Conservation (phyloP, 768 basidiomycete genomes). For the Hirschioporus abietinus region DNA sequence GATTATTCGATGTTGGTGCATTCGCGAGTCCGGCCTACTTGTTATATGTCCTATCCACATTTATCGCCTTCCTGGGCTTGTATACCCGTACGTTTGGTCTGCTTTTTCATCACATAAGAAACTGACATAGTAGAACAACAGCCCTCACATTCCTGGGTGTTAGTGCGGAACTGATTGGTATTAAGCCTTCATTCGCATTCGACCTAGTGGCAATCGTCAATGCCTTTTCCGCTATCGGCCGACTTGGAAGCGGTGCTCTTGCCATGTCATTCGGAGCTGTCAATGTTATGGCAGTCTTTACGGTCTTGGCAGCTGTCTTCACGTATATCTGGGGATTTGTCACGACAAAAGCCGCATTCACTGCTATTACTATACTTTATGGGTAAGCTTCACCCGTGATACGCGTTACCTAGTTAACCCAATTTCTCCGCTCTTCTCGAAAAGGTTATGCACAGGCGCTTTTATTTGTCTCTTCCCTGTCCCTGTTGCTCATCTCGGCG, state of each 20-base stretch:
- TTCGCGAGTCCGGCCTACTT: not conserved
- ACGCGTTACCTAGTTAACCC: too few species aligned
- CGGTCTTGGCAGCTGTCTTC: constrained; percentile 45
- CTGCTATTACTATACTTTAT: constrained; percentile 55
- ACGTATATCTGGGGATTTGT: constrained; percentile 73
- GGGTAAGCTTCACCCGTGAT: constrained; percentile 51
- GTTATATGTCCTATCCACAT: not conserved
- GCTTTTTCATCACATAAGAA: not conserved
- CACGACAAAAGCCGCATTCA: constrained; percentile 34
- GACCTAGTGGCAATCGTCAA: not conserved
- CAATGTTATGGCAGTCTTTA: constrained; percentile 66
- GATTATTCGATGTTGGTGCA: not conserved
- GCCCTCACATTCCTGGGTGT: constrained; percentile 1
- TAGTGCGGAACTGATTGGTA: not conserved
- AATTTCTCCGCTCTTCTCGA: constrained; percentile 3
- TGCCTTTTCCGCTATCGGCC: not conserved
- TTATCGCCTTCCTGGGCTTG: not conserved
- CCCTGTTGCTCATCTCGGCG: constrained; percentile 59
- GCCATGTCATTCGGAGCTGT: constrained; percentile 38
- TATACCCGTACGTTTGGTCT: not conserved
- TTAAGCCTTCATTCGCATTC: not conserved
- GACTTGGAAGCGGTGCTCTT: not conserved
- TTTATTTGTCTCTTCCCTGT: constrained; percentile 52
- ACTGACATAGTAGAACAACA: not conserved
- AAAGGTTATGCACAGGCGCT: constrained; percentile 55